A percentile compares a stretch with the other conserved stretches of the same genome.
Evolutionary conservation across 345 rosid species (phyloP).

Genomic region (Diplotaxis tenuifolia): DNA sequence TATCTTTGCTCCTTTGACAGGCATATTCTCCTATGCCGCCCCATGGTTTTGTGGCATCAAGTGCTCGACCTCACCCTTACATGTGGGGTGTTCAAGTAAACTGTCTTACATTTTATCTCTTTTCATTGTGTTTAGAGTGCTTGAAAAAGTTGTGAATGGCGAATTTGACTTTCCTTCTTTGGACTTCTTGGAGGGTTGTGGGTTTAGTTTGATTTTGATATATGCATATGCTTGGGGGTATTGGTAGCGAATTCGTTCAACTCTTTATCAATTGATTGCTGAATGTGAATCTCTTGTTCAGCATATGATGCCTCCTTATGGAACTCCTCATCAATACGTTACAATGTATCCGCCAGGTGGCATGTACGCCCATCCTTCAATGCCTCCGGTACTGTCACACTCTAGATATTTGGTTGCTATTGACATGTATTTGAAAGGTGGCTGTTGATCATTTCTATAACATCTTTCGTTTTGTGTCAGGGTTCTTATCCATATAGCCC

Average conservation of each 20-base stretch:
- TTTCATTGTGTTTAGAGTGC: too few species aligned
- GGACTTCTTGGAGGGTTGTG: not conserved
- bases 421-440: conserved; percentile 1
- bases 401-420: conserved; percentile 18
- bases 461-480: conserved; percentile 39
- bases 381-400: conserved; percentile 71
- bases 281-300: conserved; percentile 28
- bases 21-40: conserved; percentile 91
- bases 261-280: too few species aligned
- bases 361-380: conserved; percentile 84
- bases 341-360: conserved; percentile 99
- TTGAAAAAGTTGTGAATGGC: too few species aligned
- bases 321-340: conserved; percentile 90
- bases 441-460: conserved; percentile 5
- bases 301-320: conserved; percentile 97
- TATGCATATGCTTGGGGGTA: too few species aligned
- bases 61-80: conserved; percentile 95
- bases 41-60: conserved; percentile 87
- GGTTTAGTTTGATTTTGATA: too few species aligned
- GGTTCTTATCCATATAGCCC: conserved; percentile 98
- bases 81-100: conserved; percentile 99
- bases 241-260: too few species aligned
- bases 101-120: too few species aligned
- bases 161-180: not conserved
- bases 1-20: conserved; percentile 39